Base-by-base conservation (phyloP, 345 rosid genomes). In the Eucalyptus caleyi region DNA sequence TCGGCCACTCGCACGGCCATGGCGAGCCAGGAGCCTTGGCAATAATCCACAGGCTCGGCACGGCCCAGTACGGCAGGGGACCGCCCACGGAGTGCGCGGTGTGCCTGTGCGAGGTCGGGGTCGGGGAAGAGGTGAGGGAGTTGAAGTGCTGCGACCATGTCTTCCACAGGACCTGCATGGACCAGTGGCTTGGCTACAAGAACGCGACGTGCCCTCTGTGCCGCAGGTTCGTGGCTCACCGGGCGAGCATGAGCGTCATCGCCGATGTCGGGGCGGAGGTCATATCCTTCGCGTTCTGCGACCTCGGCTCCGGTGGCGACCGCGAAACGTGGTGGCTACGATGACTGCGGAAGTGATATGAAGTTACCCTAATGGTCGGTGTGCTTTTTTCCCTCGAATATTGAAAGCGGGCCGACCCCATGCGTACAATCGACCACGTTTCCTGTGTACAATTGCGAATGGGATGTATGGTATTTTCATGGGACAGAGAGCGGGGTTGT, bases 301-400 rank as follows among this genome's bases (percentile, higher is more conserved):
- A 89, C 65, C n/a, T 89, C 6, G 11, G 90, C 51, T 87, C 89
- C 6, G 21, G 72, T 51, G 47, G 56, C 30, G 87, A 88, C 26
- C 86, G 88, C 3, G 89, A 89, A 14, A 50, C 59, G 54, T 94
- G 95, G 95, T 94, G 93, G 95, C 89, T 93, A 24, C 89, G 95
- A 40, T 93, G 27, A 77, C 27, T 37, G 83, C 45, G 8, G 47
- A 37, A 24, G 83, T 11, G 37, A 65, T n/a, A 13, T n/a, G 37
- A n/a, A 65, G 77, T 65, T 34, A n/a, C 77, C 40, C 19, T 8
- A n/a, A 15, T n/a, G 37, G 37, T 32, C 40, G 77, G 77, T 5
- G 62, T 11, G 27, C 30, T 56, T 65, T n/a, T n/a, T 65, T 16
- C 40, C 51, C 51, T 50, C 51, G 51, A 50, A 50, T 50, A 50